Conservation (phyloP, 805 yeast genomes). For the Hanseniaspora taiwanica region DNA sequence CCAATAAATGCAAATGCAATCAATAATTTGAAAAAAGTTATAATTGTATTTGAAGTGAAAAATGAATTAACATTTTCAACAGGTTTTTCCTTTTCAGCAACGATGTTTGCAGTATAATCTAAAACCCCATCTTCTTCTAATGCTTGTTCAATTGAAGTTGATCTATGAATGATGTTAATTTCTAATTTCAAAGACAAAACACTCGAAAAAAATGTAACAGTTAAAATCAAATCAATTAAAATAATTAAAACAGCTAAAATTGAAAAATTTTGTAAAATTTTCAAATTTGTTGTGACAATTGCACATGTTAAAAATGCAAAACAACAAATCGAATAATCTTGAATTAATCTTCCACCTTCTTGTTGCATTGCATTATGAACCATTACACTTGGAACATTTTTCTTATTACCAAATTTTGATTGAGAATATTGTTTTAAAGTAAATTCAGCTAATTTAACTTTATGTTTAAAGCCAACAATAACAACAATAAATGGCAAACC, state of each 20-base stretch:
- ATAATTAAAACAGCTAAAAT: conserved; percentile 58
- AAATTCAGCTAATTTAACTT: conserved; percentile 54
- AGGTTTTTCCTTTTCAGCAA: conserved; percentile 26
- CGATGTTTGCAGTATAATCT: conserved; percentile 57
- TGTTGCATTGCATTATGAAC: conserved; percentile 24
- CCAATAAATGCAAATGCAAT: conserved; percentile 46
- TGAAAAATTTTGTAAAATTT: conserved; percentile 71
- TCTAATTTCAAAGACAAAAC: conserved; percentile 79
- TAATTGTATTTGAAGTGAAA: conserved; percentile 26
- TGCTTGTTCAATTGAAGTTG: conserved; percentile 61
- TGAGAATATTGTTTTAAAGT: conserved; percentile 30
- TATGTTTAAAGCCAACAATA: conserved; percentile 82
- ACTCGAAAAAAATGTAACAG: conserved; percentile 73
- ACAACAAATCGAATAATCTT: conserved; percentile 66
- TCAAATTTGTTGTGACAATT: conserved; percentile 48
- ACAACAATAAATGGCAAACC: conserved; percentile 91
- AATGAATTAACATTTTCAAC: conserved; percentile 11
- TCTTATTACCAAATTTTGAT: conserved; percentile 22
- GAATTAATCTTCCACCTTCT: conserved; percentile 31
- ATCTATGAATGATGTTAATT: conserved; percentile 72
- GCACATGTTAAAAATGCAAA: conserved; percentile 57
- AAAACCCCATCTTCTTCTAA: conserved; percentile 89
- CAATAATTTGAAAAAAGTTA: conserved; percentile 46
- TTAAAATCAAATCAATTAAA: conserved; percentile 54
- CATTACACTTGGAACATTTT: conserved; percentile 14